phyloP scores from a whole-genome alignment of 371 early-diverging fungal genomes.

The Syncephalastrum racemosum region DNA sequence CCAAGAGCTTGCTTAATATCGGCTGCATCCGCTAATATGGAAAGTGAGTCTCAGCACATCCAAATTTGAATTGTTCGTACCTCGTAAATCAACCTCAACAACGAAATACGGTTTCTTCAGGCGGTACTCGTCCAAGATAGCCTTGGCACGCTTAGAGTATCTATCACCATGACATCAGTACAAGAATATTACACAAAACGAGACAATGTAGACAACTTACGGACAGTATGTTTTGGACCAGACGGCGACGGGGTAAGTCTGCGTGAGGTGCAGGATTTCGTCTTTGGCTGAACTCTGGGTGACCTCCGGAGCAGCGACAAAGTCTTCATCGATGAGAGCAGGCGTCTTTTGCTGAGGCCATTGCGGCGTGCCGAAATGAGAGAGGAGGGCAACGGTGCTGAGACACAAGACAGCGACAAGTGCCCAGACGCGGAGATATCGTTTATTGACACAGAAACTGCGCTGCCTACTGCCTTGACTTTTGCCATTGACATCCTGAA shows the following conservation, averaged over 20 bases:
- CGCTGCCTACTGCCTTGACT: no score
- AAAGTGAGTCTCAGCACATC: background rate
- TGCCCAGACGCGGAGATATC: no score
- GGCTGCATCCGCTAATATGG: constrained; percentile 24
- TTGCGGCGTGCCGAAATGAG: no score
- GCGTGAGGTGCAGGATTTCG: background rate
- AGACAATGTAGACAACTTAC: background rate
- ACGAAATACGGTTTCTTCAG: constrained; percentile 1
- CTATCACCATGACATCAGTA: background rate
- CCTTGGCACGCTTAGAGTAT: constrained; percentile 10
- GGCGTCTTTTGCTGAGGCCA: no score
- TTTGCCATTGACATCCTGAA: no score
- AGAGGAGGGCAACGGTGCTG: no score
- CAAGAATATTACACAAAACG: background rate
- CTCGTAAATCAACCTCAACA: constrained; percentile 6
- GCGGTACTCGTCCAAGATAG: background rate
- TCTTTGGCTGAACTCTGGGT: background rate
- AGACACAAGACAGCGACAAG: no score
- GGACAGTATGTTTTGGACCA: constrained; percentile 12
- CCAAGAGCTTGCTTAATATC: constrained; percentile 27
- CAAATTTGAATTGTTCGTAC: background rate
- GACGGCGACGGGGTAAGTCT: background rate
- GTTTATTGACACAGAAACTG: no score
- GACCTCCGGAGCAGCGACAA: no score
- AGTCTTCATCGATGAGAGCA: no score